phyloP scores from a whole-genome alignment of 768 basidiomycete species.

The Mycena filopes region DNA sequence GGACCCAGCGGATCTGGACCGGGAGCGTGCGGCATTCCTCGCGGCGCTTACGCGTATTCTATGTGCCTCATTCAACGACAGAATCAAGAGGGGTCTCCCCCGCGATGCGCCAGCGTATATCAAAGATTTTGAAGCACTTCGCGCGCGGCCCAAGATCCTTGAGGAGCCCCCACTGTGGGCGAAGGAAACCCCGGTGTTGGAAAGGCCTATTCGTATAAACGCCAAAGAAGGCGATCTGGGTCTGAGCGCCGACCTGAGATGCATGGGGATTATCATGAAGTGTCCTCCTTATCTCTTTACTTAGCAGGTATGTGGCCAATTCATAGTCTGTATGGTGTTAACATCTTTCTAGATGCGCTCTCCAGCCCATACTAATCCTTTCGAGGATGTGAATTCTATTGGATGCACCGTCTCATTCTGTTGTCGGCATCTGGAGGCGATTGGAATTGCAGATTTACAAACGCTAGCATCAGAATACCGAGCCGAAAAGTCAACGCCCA shows the following conservation, averaged over 20 bases:
- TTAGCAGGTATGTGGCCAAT: too few species aligned
- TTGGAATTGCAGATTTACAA: too few species aligned
- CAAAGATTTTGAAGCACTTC: slow-evolving; percentile 43
- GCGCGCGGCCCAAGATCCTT: slow-evolving; percentile 40
- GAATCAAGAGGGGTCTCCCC: slow-evolving; percentile 45
- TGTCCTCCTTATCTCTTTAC: background rate
- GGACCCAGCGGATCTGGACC: slow-evolving; percentile 34
- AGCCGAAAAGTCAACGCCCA: too few species aligned
- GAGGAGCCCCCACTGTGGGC: slow-evolving; percentile 44
- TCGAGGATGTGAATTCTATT: too few species aligned
- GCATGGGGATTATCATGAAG: slow-evolving; percentile 5
- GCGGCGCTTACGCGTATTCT: slow-evolving; percentile 42
- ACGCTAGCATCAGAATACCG: too few species aligned
- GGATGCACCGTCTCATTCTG: too few species aligned
- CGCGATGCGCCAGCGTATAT: slow-evolving; percentile 47
- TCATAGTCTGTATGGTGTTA: too few species aligned
- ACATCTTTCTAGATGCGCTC: too few species aligned
- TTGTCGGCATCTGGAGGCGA: too few species aligned
- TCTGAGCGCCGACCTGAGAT: slow-evolving; percentile 6
- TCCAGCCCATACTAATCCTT: too few species aligned
- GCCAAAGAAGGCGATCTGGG: slow-evolving; percentile 9
- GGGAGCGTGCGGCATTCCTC: slow-evolving; percentile 39
- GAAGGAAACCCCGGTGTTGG: slow-evolving; percentile 4
- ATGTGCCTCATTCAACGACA: slow-evolving; percentile 41
- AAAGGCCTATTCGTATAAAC: background rate